Base-by-base conservation (phyloP, 768 basidiomycete species). In the Phylloporus arenicola region DNA sequence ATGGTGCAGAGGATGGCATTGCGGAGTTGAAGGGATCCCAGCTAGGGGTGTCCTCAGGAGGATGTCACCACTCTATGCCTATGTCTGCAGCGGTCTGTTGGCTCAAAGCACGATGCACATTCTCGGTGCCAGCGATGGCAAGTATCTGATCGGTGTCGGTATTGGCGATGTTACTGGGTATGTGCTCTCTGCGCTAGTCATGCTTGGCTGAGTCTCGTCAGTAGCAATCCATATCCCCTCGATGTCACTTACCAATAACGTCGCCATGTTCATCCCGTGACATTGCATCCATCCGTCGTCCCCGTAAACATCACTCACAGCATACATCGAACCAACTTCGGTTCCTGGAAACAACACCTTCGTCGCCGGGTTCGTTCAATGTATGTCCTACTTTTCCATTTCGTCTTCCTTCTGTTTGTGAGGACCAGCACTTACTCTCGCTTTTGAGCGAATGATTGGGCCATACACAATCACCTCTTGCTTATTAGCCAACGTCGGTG, bases 101-200 rank as follows among this genome's bases (percentile, higher is more conserved):
- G 59, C 52, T 22, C 43, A 46, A 20, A 14, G 8, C 35, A 20
- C 38, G 12, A 7, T 29, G 6, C 39, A 40, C 19, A 33, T 54
- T n/a, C 34, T 13, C 2, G 45, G 51, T 4, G 47, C 49, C 33
- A 48, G 6, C 25, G 34, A 50, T 7, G 61, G 61, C 22, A 55
- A 50, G 29, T 67, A 67, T 47, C 35, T 64, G 51, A 43, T 64
- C 6, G 63, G 63, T 12, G 53, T 64, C 17, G 63, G 64, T 24
- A 82, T 80, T 54, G 86, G 78, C 17, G 88, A 89, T 59, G 77
- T 89, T 52, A 89, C 86, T 52, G 84, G 87, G 83, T 83, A 69
- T 48, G 62, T 62, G 27, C 33, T 16, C 33, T 49, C 25, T 42
- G 14, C 11, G 8, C 3, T 13, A 3, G 25, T 24, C 27, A 31